Evolutionary conservation across 352 stramenopile genomes (phyloP).

Genomic region (Phytophthora syringae): DNA sequence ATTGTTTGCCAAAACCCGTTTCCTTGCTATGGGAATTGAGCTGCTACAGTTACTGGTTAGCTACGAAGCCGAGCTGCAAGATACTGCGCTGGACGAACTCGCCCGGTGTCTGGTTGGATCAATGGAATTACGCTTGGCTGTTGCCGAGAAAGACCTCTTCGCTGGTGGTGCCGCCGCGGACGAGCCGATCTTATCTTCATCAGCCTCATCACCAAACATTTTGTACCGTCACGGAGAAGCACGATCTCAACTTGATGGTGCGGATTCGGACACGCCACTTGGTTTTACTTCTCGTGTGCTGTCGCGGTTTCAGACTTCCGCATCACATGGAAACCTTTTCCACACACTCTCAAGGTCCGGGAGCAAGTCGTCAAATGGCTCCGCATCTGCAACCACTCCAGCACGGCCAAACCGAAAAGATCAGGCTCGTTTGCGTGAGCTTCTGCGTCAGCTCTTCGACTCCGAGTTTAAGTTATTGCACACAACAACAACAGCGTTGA

Average conservation of each 20-base stretch:
- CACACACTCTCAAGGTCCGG: conserved; percentile 54
- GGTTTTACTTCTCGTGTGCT: conserved; percentile 79
- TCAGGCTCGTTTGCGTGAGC: conserved; percentile 38
- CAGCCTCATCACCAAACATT: conserved; percentile 33
- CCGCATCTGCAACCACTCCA: conserved; percentile 10
- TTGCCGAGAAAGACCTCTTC: conserved; percentile 69
- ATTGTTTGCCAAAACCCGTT: conserved; percentile 70
- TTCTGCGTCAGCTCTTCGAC: conserved; percentile 61
- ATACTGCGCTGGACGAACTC: conserved; percentile 54
- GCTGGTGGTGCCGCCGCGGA: conserved; percentile 13
- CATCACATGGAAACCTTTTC: conserved; percentile 65
- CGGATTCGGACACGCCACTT: conserved; percentile 17
- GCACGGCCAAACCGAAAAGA: conserved; percentile 35
- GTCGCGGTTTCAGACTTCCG: conserved; percentile 67
- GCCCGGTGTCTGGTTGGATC: conserved; percentile 69
- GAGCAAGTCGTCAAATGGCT: conserved; percentile 25
- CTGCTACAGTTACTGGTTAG: conserved; percentile 72
- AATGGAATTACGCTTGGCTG: conserved; percentile 54
- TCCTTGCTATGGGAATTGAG: conserved; percentile 77
- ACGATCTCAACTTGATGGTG: conserved; percentile 6
- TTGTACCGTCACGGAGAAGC: conserved; percentile 25
- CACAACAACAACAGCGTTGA: conserved; percentile 61
- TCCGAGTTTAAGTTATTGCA: conserved; percentile 69
- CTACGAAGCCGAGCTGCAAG: conserved; percentile 58
- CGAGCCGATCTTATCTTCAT: conserved; percentile 32